phyloP scores from a whole-genome alignment of 106 monocot genomes.

The Vanilla planifolia region DNA sequence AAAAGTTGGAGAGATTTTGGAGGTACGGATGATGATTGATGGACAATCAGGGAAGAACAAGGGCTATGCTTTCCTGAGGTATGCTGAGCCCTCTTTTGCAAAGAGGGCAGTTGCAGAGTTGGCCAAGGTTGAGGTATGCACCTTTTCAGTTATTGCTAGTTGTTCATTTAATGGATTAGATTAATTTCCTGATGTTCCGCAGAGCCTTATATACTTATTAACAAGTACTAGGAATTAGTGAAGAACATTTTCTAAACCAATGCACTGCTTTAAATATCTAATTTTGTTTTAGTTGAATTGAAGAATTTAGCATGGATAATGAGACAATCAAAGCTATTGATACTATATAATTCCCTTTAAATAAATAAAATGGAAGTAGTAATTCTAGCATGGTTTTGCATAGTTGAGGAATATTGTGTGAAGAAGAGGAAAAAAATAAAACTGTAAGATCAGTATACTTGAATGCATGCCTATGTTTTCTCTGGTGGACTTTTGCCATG shows the following conservation, averaged over 20 bases:
- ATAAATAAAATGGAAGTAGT: no score
- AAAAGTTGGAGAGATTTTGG: conserved; percentile 65
- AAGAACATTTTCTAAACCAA: neutral
- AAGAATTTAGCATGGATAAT: no score
- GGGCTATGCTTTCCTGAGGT: conserved; percentile 77
- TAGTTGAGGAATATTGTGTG: no score
- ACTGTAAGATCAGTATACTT: no score
- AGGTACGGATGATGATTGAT: conserved; percentile 78
- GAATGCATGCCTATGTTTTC: no score
- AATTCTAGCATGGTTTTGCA: no score
- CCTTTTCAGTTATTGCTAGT: neutral
- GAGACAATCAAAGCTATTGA: no score
- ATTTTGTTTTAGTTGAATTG: neutral
- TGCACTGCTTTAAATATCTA: neutral
- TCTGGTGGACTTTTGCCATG: no score
- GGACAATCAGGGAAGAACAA: conserved; percentile 66
- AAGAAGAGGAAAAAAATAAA: no score
- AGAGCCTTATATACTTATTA: neutral
- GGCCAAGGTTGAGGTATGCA: conserved; percentile 69
- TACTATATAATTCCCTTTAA: no score
- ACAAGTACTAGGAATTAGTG: neutral
- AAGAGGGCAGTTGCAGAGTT: conserved; percentile 69
- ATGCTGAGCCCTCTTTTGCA: conserved; percentile 48
- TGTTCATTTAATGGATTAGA: neutral
- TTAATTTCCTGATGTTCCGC: neutral